Base-by-base conservation (phyloP, 1,284 basidiomycete species). In the Xerocomus amazonicus region DNA sequence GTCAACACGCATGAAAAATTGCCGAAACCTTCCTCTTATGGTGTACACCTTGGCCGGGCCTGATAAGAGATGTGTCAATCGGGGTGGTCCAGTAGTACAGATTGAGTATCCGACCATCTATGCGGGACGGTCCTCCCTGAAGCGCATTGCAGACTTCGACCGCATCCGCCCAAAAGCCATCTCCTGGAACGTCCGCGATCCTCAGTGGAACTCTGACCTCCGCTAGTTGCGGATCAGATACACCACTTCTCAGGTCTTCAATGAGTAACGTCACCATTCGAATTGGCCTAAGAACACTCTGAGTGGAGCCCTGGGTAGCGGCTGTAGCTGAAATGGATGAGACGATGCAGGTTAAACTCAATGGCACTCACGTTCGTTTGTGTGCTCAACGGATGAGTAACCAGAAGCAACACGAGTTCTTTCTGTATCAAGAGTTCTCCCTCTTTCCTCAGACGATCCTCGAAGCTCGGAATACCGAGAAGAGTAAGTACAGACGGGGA, bases 41-140 rank as follows among this genome's bases (percentile, higher is more conserved):
- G 79, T 79, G 55, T 77, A 87, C 28, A 83, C 79, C 61, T 78
- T 84, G 16, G 85, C 87, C 8, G 81, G 80, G 19, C 86, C 86
- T 88, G 10, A 50, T 7, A 44, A 19, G 9, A 34, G 51, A 47
- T 5, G 33, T 37, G 51, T 61, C 8, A 57, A 41, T 31, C 13
- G 26, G 27, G 29, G 19, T 37, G 48, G 28, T 29, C 16, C 41
- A 28, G 35, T 7, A 26, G 19, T 27, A 14, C 43, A 6, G 28
- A 45, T 12, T 17, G 5, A 34, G 39, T 16, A 10, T 23, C 59
- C 41, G 51, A 83, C 85, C 87, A 65, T 89, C 86, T 50, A 89
- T 83, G 49, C 85, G 71, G 6, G 81, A 79, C 7, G 85, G 81
- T 12, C 81, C 74, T 5, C 62, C 59, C 62, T 89, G 86, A 23